Evolutionary conservation across 208 protist species (phyloP), one percentile per base, ranked within the genome.

Genomic region (Trypanosoma mega): DNA sequence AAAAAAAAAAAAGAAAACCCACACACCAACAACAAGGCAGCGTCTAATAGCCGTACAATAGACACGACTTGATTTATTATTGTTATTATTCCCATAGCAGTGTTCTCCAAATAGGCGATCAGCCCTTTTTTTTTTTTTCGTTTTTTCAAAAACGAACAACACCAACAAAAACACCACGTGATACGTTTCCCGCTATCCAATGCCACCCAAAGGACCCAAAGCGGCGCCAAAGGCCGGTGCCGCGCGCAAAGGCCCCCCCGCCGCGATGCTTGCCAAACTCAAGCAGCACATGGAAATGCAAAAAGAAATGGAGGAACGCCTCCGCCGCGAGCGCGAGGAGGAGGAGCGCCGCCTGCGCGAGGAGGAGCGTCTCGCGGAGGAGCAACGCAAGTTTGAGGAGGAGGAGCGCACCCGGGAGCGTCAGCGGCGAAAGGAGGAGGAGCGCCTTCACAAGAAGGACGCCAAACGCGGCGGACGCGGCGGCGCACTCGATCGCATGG

Each of bases 251-350:
- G 85, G 82, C 45, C 77, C 82, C 27, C 80, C 86, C 9, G 65
- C 74, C 34, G 83, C 78, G 11, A 90, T 92, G 83, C 46, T 96
- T n/a, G 87, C 87, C 14, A 90, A 93, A 73, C 70, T 96, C 20
- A 96, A 96, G 71, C 77, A 82, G 74, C 85, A 93, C 78, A 93
- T 93, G 84, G 88, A 94, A 72, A 74, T 81, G 70, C 80, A 94
- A 66, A 80, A 81, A 33, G 80, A 69, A n/a, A 85, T 94, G 36
- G 83, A 97, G 67, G 76, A 94, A 30, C 87, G 90, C 11, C 50
- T 81, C 30, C 71, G 80, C 29, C 51, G 58, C 12, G 89, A 96
- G 63, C 77, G 53, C 14, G 85, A 95, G 63, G 87, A 96, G 56
- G 77, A 85, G 48, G 85, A 96, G 72, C 77, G 74, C 37, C 76